Conservation (phyloP, 805 yeast genomes). For the Kockiozyma suomiensis region DNA sequence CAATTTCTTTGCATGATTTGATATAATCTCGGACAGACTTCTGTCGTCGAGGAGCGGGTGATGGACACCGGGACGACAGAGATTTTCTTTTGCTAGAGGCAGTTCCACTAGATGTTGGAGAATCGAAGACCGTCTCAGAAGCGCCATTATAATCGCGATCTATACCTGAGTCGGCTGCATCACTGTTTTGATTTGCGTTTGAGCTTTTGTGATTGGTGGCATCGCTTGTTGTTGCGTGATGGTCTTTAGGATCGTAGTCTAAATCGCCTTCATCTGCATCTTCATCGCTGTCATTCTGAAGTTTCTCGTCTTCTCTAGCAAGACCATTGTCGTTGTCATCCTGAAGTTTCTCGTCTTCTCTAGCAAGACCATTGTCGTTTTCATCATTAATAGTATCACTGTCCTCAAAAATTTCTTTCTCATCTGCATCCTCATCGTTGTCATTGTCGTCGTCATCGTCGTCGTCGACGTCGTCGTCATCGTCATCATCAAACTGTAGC, state of each 20-base stretch:
- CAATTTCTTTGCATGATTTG: constrained; percentile 51
- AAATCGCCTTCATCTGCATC: constrained; percentile 30
- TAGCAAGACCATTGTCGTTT: constrained; percentile 41
- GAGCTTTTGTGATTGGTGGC: too few relatives aligned
- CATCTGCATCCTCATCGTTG: constrained; percentile 44
- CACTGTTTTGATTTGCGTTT: constrained; percentile 4
- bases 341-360: too few relatives aligned
- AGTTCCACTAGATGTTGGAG: background rate
- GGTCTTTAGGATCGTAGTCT: constrained; percentile 36
- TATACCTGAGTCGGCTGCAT: constrained; percentile 29
- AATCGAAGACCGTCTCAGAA: background rate
- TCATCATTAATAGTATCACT: constrained; percentile 30
- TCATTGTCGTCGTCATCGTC: constrained; percentile 42
- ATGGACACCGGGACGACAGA: constrained; percentile 31
- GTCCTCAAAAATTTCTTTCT: constrained; percentile 30
- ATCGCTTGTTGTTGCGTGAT: too few relatives aligned
- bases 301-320: background rate
- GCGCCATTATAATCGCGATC: background rate
- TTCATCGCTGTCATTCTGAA: constrained; percentile 33
- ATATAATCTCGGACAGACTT: constrained; percentile 45
- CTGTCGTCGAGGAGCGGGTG: constrained; percentile 36
- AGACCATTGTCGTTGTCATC: constrained; percentile 33
- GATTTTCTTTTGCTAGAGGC: constrained; percentile 40
- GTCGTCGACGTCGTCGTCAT: constrained; percentile 43
- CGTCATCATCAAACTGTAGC: constrained; percentile 46